These are phyloP conservation scores for Myxozyma mucilagina DNA, from an alignment of 805 yeast species.

Conservation along the genomic window DNA sequence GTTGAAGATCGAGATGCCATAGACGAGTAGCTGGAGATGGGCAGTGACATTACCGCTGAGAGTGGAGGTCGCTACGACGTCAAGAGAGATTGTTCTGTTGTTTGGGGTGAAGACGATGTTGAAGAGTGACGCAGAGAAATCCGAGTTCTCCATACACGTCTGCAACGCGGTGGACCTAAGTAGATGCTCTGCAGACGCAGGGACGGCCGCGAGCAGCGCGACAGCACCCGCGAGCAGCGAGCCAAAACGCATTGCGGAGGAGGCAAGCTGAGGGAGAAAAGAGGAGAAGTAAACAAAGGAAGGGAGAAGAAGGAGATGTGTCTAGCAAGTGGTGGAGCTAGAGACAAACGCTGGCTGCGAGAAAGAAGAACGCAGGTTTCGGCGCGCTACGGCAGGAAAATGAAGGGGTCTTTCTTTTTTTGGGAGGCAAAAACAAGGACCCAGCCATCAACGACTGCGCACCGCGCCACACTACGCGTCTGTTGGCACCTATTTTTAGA, in stretches of 20 bases:
- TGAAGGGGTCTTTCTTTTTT: neutral
- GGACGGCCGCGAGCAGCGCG: conserved; percentile 7
- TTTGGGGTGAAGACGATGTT: conserved; percentile 72
- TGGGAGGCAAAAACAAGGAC: neutral
- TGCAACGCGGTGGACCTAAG: conserved; percentile 54
- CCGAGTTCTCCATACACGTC: conserved; percentile 90
- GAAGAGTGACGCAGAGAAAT: conserved; percentile 79
- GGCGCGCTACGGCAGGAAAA: neutral
- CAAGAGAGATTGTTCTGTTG: conserved; percentile 61
- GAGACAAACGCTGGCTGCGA: neutral
- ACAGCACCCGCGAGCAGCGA: neutral
- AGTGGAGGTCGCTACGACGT: conserved; percentile 75
- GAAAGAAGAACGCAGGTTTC: neutral
- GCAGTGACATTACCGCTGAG: conserved; percentile 72
- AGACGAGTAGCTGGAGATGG: conserved; percentile 64
- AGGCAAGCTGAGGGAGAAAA: neutral
- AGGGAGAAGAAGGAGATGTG: neutral
- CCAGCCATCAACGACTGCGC: conserved; percentile 5
- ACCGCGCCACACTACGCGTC: neutral
- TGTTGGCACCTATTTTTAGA: neutral
- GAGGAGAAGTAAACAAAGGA: neutral
- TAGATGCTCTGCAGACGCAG: conserved; percentile 20
- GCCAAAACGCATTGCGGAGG: conserved; percentile 4
- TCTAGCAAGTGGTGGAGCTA: neutral
- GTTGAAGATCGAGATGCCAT: conserved; percentile 69